Percentiles rank a stretch among this genome's conserved stretches.
Conservation (phyloP, 805 yeast species). For the Millerago galiae region DNA sequence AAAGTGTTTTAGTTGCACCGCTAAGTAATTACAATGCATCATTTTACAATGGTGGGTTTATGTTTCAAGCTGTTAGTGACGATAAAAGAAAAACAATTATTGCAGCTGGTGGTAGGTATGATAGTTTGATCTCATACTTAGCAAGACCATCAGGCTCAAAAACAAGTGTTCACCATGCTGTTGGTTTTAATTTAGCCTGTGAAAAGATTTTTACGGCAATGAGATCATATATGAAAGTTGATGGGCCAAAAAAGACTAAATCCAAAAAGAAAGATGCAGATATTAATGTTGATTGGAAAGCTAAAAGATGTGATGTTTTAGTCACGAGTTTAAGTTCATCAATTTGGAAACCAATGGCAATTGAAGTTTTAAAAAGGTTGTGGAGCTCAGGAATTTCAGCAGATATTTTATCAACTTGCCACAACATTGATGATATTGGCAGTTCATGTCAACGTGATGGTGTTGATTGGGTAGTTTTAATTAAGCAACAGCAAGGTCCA, state of each 20-base stretch:
- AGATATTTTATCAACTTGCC: slow-evolving; percentile 49
- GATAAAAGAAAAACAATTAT: slow-evolving; percentile 44
- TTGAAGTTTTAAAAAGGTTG: slow-evolving; percentile 52
- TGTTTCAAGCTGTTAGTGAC: slow-evolving; percentile 82
- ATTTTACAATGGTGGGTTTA: slow-evolving; percentile 73
- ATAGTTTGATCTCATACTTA: slow-evolving; percentile 57
- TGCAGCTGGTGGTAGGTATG: slow-evolving; percentile 95
- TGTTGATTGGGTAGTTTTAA: slow-evolving; percentile 67
- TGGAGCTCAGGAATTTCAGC: slow-evolving; percentile 82
- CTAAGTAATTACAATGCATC: slow-evolving; percentile 75
- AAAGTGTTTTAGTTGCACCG: slow-evolving; percentile 64
- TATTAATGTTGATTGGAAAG: slow-evolving; percentile 39
- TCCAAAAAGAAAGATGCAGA: slow-evolving; percentile 32
- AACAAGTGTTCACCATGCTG: slow-evolving; percentile 48
- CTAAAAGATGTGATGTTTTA: slow-evolving; percentile 73
- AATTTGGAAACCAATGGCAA: slow-evolving; percentile 52
- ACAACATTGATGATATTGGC: slow-evolving; percentile 56
- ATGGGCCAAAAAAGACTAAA: slow-evolving; percentile 22
- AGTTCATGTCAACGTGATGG: slow-evolving; percentile 62
- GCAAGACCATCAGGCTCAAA: slow-evolving; percentile 46
- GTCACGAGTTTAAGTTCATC: slow-evolving; percentile 62
- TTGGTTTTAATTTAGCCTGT: slow-evolving; percentile 82
- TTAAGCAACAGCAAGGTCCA: slow-evolving; percentile 51
- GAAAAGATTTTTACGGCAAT: slow-evolving; percentile 52
- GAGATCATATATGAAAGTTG: slow-evolving; percentile 38